These are phyloP conservation scores for Talaromyces sp. DNA, from an alignment of 2,329 filamentous ascomycete species.

Conservation along the genomic window DNA sequence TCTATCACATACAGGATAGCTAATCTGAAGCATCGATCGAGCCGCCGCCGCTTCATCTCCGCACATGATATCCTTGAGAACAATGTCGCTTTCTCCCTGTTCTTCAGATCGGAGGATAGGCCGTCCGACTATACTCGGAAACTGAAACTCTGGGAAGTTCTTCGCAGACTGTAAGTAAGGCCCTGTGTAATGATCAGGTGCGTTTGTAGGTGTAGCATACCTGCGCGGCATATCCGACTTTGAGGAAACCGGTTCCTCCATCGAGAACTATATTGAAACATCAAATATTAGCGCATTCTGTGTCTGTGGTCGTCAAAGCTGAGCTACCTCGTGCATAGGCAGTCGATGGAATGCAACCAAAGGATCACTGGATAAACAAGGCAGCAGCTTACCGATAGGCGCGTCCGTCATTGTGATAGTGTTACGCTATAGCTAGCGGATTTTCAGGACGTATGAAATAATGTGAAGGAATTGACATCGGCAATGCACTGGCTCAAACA, in stretches of 20 bases:
- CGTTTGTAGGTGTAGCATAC: conserved; percentile 42
- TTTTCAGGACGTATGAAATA: background rate
- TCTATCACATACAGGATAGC: conserved; percentile 66
- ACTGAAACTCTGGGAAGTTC: conserved; percentile 99
- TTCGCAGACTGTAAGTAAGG: conserved; percentile 38
- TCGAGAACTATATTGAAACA: conserved; percentile 74
- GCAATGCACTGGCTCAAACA: background rate
- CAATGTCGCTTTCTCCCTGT: conserved; percentile 62
- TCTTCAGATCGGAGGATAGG: conserved; percentile 97
- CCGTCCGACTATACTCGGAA: conserved; percentile 94
- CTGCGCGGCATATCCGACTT: conserved; percentile 96
- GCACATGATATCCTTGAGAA: conserved; percentile 98
- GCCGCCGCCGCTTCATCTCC: conserved; percentile 96
- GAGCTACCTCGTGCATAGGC: conserved; percentile 11
- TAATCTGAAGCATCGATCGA: conserved; percentile 95
- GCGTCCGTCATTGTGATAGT: conserved; percentile 44
- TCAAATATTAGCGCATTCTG: conserved; percentile 27
- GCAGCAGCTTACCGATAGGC: conserved; percentile 44
- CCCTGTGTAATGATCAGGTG: background rate
- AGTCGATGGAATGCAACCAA: conserved; percentile 20
- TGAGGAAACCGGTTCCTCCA: conserved; percentile 98
- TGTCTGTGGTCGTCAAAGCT: conserved; percentile 14
- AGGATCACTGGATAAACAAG: conserved; percentile 13
- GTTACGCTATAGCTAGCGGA: background rate
- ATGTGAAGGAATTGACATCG: background rate